Evolutionary conservation across 192 early-diverging fungal species (phyloP).

Genomic region (Backusella tarrabulga): DNA sequence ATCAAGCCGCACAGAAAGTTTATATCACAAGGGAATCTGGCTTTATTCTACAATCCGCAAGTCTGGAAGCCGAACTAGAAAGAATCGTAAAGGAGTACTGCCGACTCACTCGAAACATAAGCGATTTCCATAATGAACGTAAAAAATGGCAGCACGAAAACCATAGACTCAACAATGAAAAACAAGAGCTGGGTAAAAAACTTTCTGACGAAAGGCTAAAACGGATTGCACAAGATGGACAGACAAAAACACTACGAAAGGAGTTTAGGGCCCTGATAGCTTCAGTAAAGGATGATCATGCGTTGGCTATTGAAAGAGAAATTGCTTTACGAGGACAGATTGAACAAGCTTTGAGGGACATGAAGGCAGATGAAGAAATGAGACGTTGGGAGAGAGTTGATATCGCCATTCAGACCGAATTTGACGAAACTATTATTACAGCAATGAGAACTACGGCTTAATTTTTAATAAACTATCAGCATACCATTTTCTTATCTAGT

Average conservation of each 20-base stretch:
- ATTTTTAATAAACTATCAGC: not conserved
- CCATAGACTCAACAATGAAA: not conserved
- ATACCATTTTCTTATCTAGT: not conserved
- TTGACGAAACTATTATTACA: not conserved
- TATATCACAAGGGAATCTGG: constrained; percentile 25
- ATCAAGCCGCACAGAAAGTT: not conserved
- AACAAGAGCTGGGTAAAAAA: constrained; percentile 23
- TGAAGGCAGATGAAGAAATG: constrained; percentile 37
- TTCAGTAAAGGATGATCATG: constrained; percentile 44
- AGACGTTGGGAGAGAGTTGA: constrained; percentile 29
- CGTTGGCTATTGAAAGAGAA: constrained; percentile 38
- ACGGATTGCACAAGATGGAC: constrained; percentile 20
- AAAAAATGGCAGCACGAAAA: constrained; percentile 33
- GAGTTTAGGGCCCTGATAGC: constrained; percentile 54
- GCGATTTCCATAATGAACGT: constrained; percentile 40
- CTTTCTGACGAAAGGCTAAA: constrained; percentile 38
- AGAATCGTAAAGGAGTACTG: constrained; percentile 39
- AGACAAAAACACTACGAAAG: constrained; percentile 44
- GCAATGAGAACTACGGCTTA: not conserved
- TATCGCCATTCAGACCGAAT: constrained; percentile 28
- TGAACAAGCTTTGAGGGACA: constrained; percentile 36
- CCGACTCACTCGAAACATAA: constrained; percentile 41
- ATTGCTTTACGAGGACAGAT: constrained; percentile 38
- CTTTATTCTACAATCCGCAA: constrained; percentile 28
- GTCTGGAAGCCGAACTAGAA: constrained; percentile 34